Base-by-base conservation (phyloP, 192 early-diverging fungal genomes). In the Coemansia sp. region DNA sequence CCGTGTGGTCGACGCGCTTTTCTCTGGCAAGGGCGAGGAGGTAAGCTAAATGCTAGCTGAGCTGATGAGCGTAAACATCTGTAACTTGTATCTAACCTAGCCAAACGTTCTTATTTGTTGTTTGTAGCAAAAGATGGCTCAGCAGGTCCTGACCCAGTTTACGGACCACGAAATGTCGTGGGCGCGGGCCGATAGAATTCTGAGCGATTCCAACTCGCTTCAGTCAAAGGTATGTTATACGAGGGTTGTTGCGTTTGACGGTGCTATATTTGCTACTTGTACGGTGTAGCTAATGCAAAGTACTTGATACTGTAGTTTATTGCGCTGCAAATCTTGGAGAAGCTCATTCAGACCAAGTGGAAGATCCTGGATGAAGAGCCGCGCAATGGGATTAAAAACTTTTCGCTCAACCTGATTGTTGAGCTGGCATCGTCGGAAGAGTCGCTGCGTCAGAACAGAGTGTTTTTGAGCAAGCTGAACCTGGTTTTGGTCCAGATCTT, bases 401-500 rank as follows among this genome's bases (percentile, higher is more conserved):
- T 92, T 76, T 89, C 96, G 62, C 94, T 99, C 38, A 90, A 89
- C 52, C 82, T 94, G 60, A 93, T 99, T 68, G 88, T 99, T 60
- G 89, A 94, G 71, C 85, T 87, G 3, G 93, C 97, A 10, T 92
- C 93, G 8, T 92, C 94, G 32, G 96, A 98, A 61, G 82, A 83
- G 43, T 83, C 86, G 12, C 82, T 97, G 53, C 71, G 85, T 64
- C 85, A 85, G 51, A 88, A 96, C 69, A 87, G 87, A 55, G 85
- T 89, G 41, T 91, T 92, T 27, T 78, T 99, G 59, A 87, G 74
- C 79, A 82, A 99, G 83, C 86, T 99, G 37, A 99, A 99, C 84
- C 86, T 97, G 83, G 93, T 94, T 8, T 82, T 99, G 48, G 97
- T 99, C 0, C 96, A 98, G 89, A 97, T 99, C 53, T 75, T 99